Conservation (phyloP, 495 filamentous ascomycete genomes). For the Pseudotulostoma volvatum region DNA sequence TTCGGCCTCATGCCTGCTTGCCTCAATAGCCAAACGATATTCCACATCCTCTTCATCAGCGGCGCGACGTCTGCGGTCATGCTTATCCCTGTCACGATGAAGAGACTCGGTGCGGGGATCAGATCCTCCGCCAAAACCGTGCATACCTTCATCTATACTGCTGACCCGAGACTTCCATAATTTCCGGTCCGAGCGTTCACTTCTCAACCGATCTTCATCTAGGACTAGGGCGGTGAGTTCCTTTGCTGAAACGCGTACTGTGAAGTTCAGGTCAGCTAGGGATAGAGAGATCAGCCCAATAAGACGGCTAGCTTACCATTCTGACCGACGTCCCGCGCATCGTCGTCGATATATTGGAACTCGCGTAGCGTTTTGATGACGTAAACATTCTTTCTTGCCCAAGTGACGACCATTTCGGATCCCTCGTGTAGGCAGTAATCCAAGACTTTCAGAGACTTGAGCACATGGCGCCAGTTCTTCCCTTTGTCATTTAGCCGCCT, state of each 20-base stretch:
- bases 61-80: slow-evolving; percentile 24
- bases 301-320: slow-evolving; percentile 75
- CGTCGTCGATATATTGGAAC: slow-evolving; percentile 91
- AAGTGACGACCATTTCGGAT: slow-evolving; percentile 89
- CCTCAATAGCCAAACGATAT: slow-evolving; percentile 84
- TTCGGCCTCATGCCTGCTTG: slow-evolving; percentile 89
- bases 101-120: slow-evolving; percentile 25
- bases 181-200: slow-evolving; percentile 80
- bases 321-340: slow-evolving; percentile 83
- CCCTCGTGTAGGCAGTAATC: slow-evolving; percentile 98
- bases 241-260: slow-evolving; percentile 90
- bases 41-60: slow-evolving; percentile 84
- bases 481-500: slow-evolving; percentile 98
- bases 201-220: slow-evolving; percentile 86
- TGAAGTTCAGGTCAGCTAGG: slow-evolving; percentile 7
- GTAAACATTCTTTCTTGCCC: slow-evolving; percentile 95
- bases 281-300: slow-evolving; percentile 7
- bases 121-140: slow-evolving; percentile 21
- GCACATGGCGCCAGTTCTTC: slow-evolving; percentile 98
- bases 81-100: slow-evolving; percentile 22
- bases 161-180: slow-evolving; percentile 93
- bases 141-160: slow-evolving; percentile 64
- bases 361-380: slow-evolving; percentile 97
- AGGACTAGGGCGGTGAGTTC: slow-evolving; percentile 88
- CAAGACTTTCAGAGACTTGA: slow-evolving; percentile 93